phyloP scores from a whole-genome alignment of 83 land plant species.

The Picea abies region DNA sequence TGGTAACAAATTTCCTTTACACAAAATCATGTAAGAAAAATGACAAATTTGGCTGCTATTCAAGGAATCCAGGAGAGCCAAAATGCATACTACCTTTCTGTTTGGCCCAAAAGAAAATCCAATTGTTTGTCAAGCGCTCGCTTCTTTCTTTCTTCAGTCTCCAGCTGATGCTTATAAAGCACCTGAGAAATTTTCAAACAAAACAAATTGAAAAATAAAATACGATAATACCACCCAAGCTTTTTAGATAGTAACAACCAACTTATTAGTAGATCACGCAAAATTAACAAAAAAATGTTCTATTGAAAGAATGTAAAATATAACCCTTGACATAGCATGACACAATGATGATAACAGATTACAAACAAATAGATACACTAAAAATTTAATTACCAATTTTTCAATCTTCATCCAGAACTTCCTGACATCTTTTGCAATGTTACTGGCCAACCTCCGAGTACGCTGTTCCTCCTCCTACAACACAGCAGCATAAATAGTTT shows the following conservation, averaged over 20 bases:
- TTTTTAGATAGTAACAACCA: no score
- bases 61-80: neutral
- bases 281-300: no score
- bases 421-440: conserved; percentile 96
- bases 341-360: no score
- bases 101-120: conserved; percentile 96
- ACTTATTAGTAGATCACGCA: no score
- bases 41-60: neutral
- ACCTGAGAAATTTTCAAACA: conserved; percentile 51
- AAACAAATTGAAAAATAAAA: neutral
- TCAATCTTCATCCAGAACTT: conserved; percentile 98
- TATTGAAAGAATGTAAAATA: no score
- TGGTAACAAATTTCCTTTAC: neutral
- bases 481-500: neutral
- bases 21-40: neutral
- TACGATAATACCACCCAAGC: no score
- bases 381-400: conserved; percentile 64
- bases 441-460: conserved; percentile 82
- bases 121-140: conserved; percentile 96
- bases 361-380: no score
- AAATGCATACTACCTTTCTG: conserved; percentile 71
- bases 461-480: conserved; percentile 95
- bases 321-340: no score
- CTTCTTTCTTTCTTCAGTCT: conserved; percentile 87
- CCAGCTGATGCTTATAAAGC: conserved; percentile 88